Base-by-base conservation (phyloP, 306 rosid genomes). In the Mimosa bimucronata region DNA sequence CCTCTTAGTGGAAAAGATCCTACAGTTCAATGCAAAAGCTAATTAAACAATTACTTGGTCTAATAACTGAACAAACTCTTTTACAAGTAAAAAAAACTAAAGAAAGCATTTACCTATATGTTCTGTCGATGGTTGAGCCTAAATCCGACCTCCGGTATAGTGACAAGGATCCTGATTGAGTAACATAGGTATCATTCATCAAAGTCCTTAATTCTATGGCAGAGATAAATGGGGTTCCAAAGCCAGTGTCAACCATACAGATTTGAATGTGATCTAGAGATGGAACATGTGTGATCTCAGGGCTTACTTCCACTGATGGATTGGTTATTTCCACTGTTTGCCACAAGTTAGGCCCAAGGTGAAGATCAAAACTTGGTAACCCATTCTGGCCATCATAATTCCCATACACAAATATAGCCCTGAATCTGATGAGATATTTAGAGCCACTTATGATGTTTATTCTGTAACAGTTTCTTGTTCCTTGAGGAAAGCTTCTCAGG, bases 381-480 rank as follows among this genome's bases (percentile, higher is more conserved):
- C 1, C 13, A 66, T 76, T 78, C 10, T 13, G 37, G 1, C 78
- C 80, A n/a, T 89, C 93, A 66, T 87, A 87, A 19, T 86, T 86
- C 11, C 91, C 93, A 41, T 87, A 84, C 44, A 86, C 5, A 23
- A 88, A 90, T 23, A 0, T 5, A 8, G 81, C 44, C n/a, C n/a
- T n/a, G n/a, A n/a, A n/a, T 13, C 79, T 13, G 45, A 90, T 84
- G 12, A 88, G 44, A 61, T 86, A 88, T 15, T 26, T 76, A 14
- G 80, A 68, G 2, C 83, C 79, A 5, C 52, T 61, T 44, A 64
- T 73, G 38, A 86, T 21, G 34, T 60, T 81, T 48, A 90, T 41
- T 29, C 34, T 82, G 91, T 87, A 90, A 18, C 93, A 90, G 76
- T 86, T 90, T 14, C 91, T 80, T 53, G 10, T 55, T 28, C 93